Percentiles rank a stretch among this genome's conserved stretches.
Evolutionary conservation across 208 protist species (phyloP).

Genomic region (Leishmania amazonensis): DNA sequence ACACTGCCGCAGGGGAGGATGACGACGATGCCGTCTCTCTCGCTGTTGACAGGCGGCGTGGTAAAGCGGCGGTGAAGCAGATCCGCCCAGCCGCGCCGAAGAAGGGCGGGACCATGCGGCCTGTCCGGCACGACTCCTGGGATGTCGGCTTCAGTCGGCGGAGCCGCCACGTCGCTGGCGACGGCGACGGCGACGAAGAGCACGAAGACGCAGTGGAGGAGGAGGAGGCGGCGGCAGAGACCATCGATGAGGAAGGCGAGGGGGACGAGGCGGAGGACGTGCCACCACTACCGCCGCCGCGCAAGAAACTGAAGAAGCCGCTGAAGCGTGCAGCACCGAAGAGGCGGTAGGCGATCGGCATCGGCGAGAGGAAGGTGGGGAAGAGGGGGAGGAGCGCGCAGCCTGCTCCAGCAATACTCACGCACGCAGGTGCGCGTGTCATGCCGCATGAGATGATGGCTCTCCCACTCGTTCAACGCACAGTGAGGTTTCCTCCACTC

Average conservation of each 20-base stretch:
- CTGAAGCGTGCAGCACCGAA: constrained; percentile 31
- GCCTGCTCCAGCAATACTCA: background rate
- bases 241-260: constrained; percentile 15
- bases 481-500: background rate
- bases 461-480: background rate
- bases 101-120: constrained; percentile 26
- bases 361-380: background rate
- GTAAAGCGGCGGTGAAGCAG: constrained; percentile 6
- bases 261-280: constrained; percentile 10
- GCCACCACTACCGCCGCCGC: constrained; percentile 27
- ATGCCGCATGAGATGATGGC: background rate
- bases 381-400: background rate
- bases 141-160: constrained; percentile 31
- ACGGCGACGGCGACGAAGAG: constrained; percentile 20
- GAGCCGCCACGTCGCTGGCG: constrained; percentile 15
- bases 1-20: background rate
- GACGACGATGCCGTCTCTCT: background rate
- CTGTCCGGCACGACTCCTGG: constrained; percentile 56
- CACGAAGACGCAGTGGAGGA: constrained; percentile 22
- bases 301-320: constrained; percentile 42
- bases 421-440: background rate
- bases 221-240: constrained; percentile 6
- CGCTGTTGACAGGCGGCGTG: background rate
- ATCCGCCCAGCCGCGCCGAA: constrained; percentile 7
- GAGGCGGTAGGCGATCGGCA: background rate